Conservation (phyloP, 2,329 filamentous ascomycete genomes). For the Paracamarosporium sp. region DNA sequence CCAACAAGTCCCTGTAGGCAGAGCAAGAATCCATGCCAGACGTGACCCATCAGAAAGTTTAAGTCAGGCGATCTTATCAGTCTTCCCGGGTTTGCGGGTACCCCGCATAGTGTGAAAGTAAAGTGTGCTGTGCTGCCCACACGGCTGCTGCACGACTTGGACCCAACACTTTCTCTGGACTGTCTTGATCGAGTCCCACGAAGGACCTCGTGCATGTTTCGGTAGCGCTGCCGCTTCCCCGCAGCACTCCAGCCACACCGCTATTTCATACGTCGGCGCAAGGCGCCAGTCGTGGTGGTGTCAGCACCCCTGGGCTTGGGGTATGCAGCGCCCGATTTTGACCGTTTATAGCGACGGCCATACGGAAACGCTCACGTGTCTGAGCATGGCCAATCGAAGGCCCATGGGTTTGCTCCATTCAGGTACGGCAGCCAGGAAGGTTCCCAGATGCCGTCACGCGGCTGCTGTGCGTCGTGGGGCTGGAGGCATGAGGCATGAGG, state of each 20-base stretch:
- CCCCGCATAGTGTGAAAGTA: background rate
- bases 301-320: background rate
- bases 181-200: background rate
- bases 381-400: background rate
- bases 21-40: background rate
- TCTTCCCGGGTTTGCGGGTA: background rate
- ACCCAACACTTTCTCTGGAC: background rate
- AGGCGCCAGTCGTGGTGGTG: background rate
- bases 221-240: constrained; percentile 21
- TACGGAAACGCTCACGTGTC: background rate
- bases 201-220: background rate
- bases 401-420: background rate
- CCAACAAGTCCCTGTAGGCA: background rate
- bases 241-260: constrained; percentile 29
- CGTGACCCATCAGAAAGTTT: background rate
- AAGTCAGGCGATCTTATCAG: background rate
- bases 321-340: background rate
- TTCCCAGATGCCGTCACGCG: background rate
- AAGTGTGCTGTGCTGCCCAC: background rate
- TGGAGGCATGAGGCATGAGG: background rate
- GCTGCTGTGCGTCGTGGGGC: background rate
- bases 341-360: background rate
- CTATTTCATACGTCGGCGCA: constrained; percentile 5
- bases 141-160: background rate
- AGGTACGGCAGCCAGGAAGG: background rate